phyloP scores from a whole-genome alignment of 805 yeast species.

The Starmerella geochares region DNA sequence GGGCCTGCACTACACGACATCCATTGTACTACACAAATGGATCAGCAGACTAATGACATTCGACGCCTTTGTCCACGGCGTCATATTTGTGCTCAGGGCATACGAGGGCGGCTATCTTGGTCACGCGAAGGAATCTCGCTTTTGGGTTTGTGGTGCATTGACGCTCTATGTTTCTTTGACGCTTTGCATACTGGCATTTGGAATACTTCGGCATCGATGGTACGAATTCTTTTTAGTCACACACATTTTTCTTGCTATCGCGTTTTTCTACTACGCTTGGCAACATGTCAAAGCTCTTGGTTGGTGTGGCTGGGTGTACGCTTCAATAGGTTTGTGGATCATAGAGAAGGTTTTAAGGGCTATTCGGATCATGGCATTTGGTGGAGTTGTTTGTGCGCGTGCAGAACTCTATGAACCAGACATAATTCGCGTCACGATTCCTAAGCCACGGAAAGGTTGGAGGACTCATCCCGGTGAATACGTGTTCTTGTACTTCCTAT shows the following conservation, averaged over 20 bases:
- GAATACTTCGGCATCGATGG: slow-evolving; percentile 6
- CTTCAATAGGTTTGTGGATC: slow-evolving; percentile 2
- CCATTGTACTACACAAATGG: slow-evolving; percentile 16
- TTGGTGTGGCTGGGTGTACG: slow-evolving; percentile 11
- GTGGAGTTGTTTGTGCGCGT: slow-evolving; percentile 6
- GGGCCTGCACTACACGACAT: slow-evolving; percentile 12
- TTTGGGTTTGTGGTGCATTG: slow-evolving; percentile 5
- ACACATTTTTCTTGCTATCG: slow-evolving; percentile 5
- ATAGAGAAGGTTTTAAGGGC: slow-evolving; percentile 3
- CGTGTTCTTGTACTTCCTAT: slow-evolving; percentile 27
- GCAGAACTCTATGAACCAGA: slow-evolving; percentile 5
- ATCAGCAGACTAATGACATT: slow-evolving; percentile 12
- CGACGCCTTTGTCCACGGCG: slow-evolving; percentile 8
- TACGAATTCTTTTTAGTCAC: slow-evolving; percentile 10
- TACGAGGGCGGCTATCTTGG: not conserved
- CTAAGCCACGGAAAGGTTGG: slow-evolving; percentile 6
- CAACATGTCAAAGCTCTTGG: slow-evolving; percentile 13
- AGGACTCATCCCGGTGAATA: slow-evolving; percentile 12
- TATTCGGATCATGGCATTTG: not conserved
- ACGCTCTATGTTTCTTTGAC: not conserved
- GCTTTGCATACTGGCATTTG: slow-evolving; percentile 5
- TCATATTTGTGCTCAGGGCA: not conserved
- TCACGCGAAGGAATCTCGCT: not conserved
- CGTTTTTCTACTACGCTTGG: slow-evolving; percentile 8
- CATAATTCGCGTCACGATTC: slow-evolving; percentile 6